A percentile compares a stretch with the other conserved stretches of the same genome.
Evolutionary conservation across 2,329 filamentous ascomycete genomes (phyloP).

Genomic region (Acarospora socialis): DNA sequence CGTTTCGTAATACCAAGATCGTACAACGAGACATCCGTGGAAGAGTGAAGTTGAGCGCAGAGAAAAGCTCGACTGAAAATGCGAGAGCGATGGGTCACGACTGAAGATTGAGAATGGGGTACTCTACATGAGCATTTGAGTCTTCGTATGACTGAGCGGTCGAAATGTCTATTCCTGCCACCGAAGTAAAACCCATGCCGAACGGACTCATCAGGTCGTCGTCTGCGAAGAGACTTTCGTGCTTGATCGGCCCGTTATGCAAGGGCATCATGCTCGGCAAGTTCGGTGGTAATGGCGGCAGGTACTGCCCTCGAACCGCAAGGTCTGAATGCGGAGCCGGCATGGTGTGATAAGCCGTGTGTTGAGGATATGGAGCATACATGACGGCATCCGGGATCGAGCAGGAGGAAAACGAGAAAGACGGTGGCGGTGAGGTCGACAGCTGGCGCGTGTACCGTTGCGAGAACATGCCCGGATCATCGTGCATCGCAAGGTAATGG

Average conservation of each 20-base stretch:
- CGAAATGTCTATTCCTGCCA: conserved; percentile 41
- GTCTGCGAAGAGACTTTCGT: conserved; percentile 37
- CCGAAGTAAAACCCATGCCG: conserved; percentile 45
- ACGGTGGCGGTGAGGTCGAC: conserved; percentile 42
- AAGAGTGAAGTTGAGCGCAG: too few species aligned
- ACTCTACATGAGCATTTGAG: conserved; percentile 30
- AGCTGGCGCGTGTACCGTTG: conserved; percentile 45
- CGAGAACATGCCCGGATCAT: conserved; percentile 39
- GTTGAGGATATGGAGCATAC: conserved; percentile 21
- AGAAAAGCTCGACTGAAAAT: conserved; percentile 12
- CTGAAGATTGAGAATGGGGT: conserved; percentile 17
- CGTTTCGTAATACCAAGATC: conserved; percentile 5
- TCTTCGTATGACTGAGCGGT: conserved; percentile 24
- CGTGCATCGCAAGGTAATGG: conserved; percentile 28
- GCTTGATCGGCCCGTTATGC: conserved; percentile 33
- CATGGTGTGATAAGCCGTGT: conserved; percentile 23
- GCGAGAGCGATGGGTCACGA: conserved; percentile 13
- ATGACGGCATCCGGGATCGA: conserved; percentile 30
- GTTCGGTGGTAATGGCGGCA: conserved; percentile 27
- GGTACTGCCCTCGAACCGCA: conserved; percentile 26
- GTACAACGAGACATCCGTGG: conserved; percentile 4
- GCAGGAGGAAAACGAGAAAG: conserved; percentile 39
- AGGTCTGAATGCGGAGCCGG: conserved; percentile 21
- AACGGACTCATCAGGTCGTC: conserved; percentile 44
- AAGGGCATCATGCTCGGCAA: conserved; percentile 29